Evolutionary conservation across 768 basidiomycete species (phyloP), one percentile per base, ranked within the genome.

Genomic region (Paxillus rubicundulus): DNA sequence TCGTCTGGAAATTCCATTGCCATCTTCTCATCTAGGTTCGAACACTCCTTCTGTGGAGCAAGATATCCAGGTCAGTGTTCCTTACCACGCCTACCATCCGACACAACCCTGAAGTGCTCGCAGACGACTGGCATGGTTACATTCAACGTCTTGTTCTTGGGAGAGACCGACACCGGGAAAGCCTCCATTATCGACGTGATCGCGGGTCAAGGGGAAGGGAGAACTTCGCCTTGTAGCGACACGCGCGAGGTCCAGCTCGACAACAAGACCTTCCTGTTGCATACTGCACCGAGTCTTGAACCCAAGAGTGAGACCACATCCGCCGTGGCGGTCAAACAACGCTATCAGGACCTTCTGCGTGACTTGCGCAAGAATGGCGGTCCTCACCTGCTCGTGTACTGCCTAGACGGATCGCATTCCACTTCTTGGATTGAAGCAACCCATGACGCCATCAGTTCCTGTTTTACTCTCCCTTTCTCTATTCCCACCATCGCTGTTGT

Each of bases 111-210:
- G 17, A 65, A 38, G 24, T 33, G 6, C 41, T 20, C 30, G 30
- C 36, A 65, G 65, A 32, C 41, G 39, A 39, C 30, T 32, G 41
- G 30, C 18, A 46, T 49, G 30, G n/a, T 39, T 2, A 18, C 47
- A 41, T 50, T 55, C 17, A 59, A 65, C 44, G 39, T 65, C 28
- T 17, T 65, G 5, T 54, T 65, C 44, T 30, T 65, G 2, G 64
- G 61, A 28, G 64, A 64, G 48, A 66, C 55, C n/a, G 37, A 37
- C 38, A 47, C 56, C 2, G 59, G 55, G 30, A 50, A 58, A 16
- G 16, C 17, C 47, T 66, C 59, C 49, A 53, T 65, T 17, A 21
- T 61, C 53, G 49, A 66, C 30, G 49, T 65, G 45, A 20, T 56
- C 38, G 53, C 50, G 36, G 48, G 50, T n/a, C 16, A 55, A 42